phyloP scores from a whole-genome alignment of 1,139 yeast genomes.

The Candida buenavistaensis region DNA sequence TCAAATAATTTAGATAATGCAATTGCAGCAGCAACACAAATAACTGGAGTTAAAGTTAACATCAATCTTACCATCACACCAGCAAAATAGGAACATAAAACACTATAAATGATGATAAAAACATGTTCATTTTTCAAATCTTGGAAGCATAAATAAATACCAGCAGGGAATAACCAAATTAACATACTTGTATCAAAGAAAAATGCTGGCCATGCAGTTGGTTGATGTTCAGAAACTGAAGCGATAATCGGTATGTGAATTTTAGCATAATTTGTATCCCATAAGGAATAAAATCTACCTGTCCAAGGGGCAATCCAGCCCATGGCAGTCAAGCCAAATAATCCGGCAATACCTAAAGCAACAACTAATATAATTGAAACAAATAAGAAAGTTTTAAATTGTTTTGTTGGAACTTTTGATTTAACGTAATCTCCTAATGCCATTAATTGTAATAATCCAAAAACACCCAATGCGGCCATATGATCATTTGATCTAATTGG shows the following conservation, averaged over 20 bases:
- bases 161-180: conserved; percentile 98
- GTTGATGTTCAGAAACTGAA: conserved; percentile 98
- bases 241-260: conserved; percentile 98
- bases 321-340: conserved; percentile 78
- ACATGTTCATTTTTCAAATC: conserved; percentile 91
- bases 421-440: conserved; percentile 84
- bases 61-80: conserved; percentile 99
- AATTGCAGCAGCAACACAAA: conserved; percentile 87
- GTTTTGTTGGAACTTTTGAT: conserved; percentile 67
- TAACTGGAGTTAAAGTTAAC: conserved; percentile 94
- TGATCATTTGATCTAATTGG: conserved; percentile 98
- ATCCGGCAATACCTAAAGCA: conserved; percentile 64
- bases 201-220: conserved; percentile 99
- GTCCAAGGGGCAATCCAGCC: conserved; percentile 99
- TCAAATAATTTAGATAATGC: conserved; percentile 85
- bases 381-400: conserved; percentile 71
- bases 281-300: conserved; percentile 95
- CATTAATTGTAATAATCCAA: conserved; percentile 90
- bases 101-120: conserved; percentile 85
- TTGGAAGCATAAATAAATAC: conserved; percentile 85
- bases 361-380: conserved; percentile 59
- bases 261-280: conserved; percentile 98
- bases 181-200: conserved; percentile 91
- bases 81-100: conserved; percentile 93
- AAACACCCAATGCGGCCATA: conserved; percentile 97